Evolutionary conservation across 495 filamentous ascomycete genomes (phyloP).

Genomic region (Penicillium angulare): DNA sequence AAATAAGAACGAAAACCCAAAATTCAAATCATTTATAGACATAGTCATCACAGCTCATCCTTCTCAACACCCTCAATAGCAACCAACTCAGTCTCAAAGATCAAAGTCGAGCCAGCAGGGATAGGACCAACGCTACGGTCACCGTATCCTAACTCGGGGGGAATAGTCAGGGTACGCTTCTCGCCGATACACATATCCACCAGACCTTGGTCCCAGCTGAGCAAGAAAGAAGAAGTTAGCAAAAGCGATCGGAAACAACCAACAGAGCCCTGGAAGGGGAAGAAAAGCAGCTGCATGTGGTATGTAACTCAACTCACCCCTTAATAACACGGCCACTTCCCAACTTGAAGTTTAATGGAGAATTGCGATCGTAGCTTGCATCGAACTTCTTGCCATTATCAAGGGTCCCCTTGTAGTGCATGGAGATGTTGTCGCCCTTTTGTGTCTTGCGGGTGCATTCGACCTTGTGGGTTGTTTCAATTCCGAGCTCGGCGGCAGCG

Average conservation of each 20-base stretch:
- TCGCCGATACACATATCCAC: slow-evolving; percentile 97
- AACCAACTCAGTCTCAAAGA: slow-evolving; percentile 93
- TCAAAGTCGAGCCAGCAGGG: slow-evolving; percentile 71
- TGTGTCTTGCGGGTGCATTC: slow-evolving; percentile 72
- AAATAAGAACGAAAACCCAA: not conserved
- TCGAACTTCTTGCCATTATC: slow-evolving; percentile 54
- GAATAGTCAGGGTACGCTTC: slow-evolving; percentile 88
- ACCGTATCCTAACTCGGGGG: slow-evolving; percentile 84
- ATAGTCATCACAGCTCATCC: slow-evolving; percentile 53
- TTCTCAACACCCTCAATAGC: slow-evolving; percentile 77
- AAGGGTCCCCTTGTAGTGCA: slow-evolving; percentile 87
- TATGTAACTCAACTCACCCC: slow-evolving; percentile 62
- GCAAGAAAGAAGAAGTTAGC: slow-evolving; percentile 6
- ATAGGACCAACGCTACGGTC: slow-evolving; percentile 72
- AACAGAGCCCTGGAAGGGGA: too few species aligned
- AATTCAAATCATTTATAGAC: not conserved
- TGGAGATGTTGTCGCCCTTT: slow-evolving; percentile 73
- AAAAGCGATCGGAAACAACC: too few species aligned
- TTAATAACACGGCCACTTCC: slow-evolving; percentile 83
- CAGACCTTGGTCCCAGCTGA: slow-evolving; percentile 84
- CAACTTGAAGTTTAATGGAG: slow-evolving; percentile 74
- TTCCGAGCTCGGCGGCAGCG: slow-evolving; percentile 57
- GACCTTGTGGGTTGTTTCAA: slow-evolving; percentile 71
- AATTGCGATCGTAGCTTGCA: slow-evolving; percentile 65
- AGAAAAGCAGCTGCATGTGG: too few species aligned